Evolutionary conservation across 495 filamentous ascomycete genomes (phyloP).

Genomic region (Monascus purpureus): DNA sequence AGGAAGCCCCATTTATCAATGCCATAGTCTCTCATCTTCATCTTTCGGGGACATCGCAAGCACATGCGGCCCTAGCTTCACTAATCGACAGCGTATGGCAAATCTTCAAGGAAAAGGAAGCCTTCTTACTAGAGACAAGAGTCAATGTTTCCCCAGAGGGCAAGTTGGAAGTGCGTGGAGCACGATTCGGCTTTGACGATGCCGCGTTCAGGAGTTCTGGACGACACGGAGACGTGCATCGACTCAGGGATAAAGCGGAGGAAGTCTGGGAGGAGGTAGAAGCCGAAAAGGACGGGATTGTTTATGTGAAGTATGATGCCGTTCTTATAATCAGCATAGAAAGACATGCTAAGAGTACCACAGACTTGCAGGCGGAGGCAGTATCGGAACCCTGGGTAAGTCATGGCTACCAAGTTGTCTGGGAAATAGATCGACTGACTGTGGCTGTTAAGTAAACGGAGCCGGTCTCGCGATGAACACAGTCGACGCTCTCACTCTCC

Average conservation of each 20-base stretch:
- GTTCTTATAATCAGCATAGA: not conserved
- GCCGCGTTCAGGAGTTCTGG: conserved; percentile 53
- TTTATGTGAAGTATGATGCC: conserved; percentile 46
- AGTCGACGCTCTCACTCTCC: conserved; percentile 56
- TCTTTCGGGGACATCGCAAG: conserved; percentile 21
- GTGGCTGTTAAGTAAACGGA: conserved; percentile 49
- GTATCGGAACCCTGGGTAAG: conserved; percentile 52
- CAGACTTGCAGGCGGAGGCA: conserved; percentile 34
- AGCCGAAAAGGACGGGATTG: conserved; percentile 58
- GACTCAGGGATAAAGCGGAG: conserved; percentile 32
- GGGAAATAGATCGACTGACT: not conserved
- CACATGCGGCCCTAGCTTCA: conserved; percentile 26
- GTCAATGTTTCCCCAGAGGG: conserved; percentile 25
- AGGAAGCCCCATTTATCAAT: conserved; percentile 16
- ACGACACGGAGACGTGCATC: conserved; percentile 53
- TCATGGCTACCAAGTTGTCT: not conserved
- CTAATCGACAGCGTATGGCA: conserved; percentile 41
- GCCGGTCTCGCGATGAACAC: conserved; percentile 92
- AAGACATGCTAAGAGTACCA: conserved; percentile 4
- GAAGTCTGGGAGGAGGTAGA: conserved; percentile 47
- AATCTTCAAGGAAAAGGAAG: conserved; percentile 57
- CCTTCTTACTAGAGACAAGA: conserved; percentile 41
- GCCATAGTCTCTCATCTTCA: conserved; percentile 37
- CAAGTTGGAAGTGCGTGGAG: conserved; percentile 31
- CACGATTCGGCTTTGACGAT: conserved; percentile 62